Conservation (phyloP, 2,329 filamentous ascomycete species). For the Monosporascus cannonballus region DNA sequence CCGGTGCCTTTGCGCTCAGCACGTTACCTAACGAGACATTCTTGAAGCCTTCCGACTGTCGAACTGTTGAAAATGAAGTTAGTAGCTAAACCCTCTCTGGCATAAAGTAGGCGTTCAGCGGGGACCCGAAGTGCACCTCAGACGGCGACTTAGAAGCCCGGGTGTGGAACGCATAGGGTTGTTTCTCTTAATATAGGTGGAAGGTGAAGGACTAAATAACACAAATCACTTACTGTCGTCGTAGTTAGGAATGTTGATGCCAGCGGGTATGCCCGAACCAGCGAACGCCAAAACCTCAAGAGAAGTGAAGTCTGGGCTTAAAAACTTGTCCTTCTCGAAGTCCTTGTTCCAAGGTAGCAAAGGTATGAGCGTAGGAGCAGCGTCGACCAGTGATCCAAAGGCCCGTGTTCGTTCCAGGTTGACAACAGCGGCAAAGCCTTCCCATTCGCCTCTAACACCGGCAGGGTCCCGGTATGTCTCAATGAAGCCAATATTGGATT, state of each 20-base stretch:
- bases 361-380: constrained; percentile 77
- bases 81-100: neutral
- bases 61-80: constrained; percentile 38
- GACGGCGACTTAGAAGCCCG: neutral
- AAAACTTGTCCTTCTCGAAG: constrained; percentile 95
- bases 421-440: constrained; percentile 76
- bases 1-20: constrained; percentile 80
- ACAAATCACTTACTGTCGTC: constrained; percentile 23
- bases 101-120: neutral
- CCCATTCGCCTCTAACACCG: constrained; percentile 77
- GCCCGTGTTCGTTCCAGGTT: constrained; percentile 87
- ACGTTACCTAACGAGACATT: constrained; percentile 93
- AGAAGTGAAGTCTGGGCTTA: constrained; percentile 92
- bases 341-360: constrained; percentile 81
- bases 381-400: constrained; percentile 78
- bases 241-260: constrained; percentile 52
- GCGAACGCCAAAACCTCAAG: constrained; percentile 85
- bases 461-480: constrained; percentile 82
- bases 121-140: neutral
- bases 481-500: constrained; percentile 78
- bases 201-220: neutral
- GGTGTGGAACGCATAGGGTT: no score
- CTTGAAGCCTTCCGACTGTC: constrained; percentile 83
- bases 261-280: constrained; percentile 60
- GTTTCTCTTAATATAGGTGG: neutral